Evolutionary conservation across 371 early-diverging fungal species (phyloP), one percentile per base, ranked within the genome.

Genomic region (Mortierella sp.): DNA sequence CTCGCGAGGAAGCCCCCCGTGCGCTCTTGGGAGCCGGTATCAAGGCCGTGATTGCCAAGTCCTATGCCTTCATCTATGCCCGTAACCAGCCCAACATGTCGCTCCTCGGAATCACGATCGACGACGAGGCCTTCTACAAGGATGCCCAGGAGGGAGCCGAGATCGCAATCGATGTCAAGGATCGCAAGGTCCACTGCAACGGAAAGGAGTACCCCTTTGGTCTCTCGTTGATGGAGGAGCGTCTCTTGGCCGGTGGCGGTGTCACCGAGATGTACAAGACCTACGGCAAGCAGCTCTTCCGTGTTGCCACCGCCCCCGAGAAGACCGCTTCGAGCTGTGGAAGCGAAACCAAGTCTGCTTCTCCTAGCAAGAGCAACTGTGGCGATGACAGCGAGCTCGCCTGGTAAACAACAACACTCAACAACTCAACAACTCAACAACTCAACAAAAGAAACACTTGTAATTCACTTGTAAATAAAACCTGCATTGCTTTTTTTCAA

Each of bases 21-120:
- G 94, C 94, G 7, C 80, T 94, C 44, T 90, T 88, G 73, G 94
- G 93, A 47, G 89, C 91, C 29, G 89, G 89, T 43, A 71, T 93
- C 70, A 86, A 94, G 85, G 95, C 93, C 19, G 94, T 94, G 34
- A 94, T 94, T 71, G 94, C 94, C 44, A 94, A 92, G 85, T 92
- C 93, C 52, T 91, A 80, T 64, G 91, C 91, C 0, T 91, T 89
- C 77, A 91, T 91, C 69, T 91, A 91, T 66, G 86, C 87, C 48
- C 86, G 91, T 70, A 90, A 90, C 82, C 90, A 90, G 87, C 92
- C 93, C 76, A 94, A 94, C 86, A 93, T 93, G 94, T 92, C 93
- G 26, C 89, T 94, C 16, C 87, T 94, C 58, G 94, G 94, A 66
- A 91, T 94, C 68, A 88, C 87, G 34, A 79, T 94, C 52, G 86